These are phyloP conservation scores for Mycena pura DNA, from an alignment of 768 basidiomycete genomes.

Conservation along the genomic window DNA sequence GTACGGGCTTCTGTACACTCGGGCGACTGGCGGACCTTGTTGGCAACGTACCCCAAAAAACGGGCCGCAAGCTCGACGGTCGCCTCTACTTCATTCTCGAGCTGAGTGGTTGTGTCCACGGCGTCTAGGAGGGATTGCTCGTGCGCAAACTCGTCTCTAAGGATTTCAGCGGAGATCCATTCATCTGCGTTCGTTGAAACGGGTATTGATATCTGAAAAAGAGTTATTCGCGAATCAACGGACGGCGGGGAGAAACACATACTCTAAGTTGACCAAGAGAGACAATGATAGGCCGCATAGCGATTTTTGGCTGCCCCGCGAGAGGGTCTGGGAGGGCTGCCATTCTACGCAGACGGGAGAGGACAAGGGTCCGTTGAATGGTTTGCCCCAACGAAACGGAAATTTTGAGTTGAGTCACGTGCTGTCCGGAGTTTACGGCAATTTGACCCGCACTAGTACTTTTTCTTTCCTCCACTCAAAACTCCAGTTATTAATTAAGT, in stretches of 20 bases:
- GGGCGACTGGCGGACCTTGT: conserved; percentile 62
- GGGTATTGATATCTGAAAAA: conserved; percentile 77
- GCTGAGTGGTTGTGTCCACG: conserved; percentile 57
- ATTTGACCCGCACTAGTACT: no score
- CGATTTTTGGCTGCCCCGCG: conserved; percentile 35
- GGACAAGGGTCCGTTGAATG: not conserved
- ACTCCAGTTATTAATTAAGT: no score
- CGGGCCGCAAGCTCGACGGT: conserved; percentile 80
- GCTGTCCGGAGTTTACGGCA: no score
- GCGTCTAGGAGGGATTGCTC: conserved; percentile 63
- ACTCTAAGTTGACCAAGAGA: conserved; percentile 60
- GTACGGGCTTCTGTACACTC: conserved; percentile 60
- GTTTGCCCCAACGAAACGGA: conserved; percentile 7
- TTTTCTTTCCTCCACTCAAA: no score
- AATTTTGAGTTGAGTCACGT: no score
- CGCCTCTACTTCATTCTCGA: conserved; percentile 66
- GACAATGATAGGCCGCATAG: conserved; percentile 57
- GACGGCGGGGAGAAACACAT: conserved; percentile 32
- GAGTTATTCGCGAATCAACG: conserved; percentile 3
- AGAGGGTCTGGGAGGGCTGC: not conserved
- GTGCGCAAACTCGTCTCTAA: conserved; percentile 87
- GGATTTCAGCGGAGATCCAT: conserved; percentile 93
- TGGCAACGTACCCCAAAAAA: conserved; percentile 81
- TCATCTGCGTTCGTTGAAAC: conserved; percentile 81
- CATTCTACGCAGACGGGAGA: conserved; percentile 12